Conservation (phyloP, 495 filamentous ascomycete species). For the Neurospora sp. region DNA sequence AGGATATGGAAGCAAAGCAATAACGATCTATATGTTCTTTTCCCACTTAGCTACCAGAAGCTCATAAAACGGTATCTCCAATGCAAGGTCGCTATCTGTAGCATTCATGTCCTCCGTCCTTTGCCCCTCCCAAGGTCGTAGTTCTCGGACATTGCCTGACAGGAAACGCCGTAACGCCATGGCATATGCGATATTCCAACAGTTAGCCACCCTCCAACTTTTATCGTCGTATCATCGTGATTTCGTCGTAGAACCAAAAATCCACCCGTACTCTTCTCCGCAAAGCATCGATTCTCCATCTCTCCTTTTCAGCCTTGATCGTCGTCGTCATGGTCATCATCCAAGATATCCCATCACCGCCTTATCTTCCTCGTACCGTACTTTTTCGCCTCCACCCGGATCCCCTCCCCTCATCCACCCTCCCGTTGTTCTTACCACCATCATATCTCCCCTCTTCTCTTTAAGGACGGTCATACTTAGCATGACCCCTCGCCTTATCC, state of each 20-base stretch:
- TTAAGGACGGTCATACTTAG: background rate
- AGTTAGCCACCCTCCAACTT: background rate
- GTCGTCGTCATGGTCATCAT: background rate
- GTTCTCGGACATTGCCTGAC: background rate
- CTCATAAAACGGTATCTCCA: background rate
- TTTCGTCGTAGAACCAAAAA: background rate
- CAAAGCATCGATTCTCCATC: background rate
- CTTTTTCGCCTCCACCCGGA: background rate
- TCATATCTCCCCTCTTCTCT: background rate
- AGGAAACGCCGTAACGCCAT: background rate
- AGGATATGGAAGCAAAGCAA: background rate
- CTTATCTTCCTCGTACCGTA: background rate
- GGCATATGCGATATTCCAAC: background rate
- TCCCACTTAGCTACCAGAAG: background rate
- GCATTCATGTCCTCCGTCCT: background rate
- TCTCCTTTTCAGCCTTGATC: background rate
- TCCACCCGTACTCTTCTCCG: background rate
- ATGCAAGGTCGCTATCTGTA: background rate
- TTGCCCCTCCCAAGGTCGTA: background rate
- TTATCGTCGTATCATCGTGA: background rate
- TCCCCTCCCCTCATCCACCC: background rate
- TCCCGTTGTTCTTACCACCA: background rate
- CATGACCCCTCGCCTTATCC: slow-evolving; percentile 9
- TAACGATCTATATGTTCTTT: background rate
- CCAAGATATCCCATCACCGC: background rate